A percentile compares a stretch with the other conserved stretches of the same genome.
Evolutionary conservation across 1,139 yeast species (phyloP).

Genomic region (Candida sp.): DNA sequence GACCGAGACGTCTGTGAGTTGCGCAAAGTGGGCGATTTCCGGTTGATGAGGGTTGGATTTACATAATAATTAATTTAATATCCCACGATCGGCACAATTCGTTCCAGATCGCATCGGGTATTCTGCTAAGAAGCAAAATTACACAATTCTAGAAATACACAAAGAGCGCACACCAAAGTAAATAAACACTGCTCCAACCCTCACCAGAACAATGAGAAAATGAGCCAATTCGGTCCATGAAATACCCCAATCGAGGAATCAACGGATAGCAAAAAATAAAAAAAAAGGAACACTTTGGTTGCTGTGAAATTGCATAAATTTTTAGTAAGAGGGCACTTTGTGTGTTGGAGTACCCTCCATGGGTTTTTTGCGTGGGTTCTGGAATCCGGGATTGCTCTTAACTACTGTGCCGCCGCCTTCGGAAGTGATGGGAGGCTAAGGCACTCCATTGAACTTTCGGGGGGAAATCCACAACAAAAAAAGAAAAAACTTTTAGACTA

Average conservation of each 20-base stretch:
- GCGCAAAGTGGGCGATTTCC: neutral
- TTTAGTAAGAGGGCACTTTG: neutral
- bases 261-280: neutral
- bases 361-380: neutral
- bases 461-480: neutral
- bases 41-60: neutral
- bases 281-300: neutral
- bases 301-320: slow-evolving; percentile 1
- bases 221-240: neutral
- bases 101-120: slow-evolving; percentile 1
- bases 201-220: neutral
- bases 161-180: neutral
- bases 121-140: no score
- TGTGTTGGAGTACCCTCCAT: no score
- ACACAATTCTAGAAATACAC: neutral
- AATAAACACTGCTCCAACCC: neutral
- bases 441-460: neutral
- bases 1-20: no score
- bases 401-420: neutral
- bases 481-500: neutral
- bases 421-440: neutral
- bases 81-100: neutral
- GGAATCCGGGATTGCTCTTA: neutral
- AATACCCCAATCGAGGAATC: slow-evolving; percentile 2
- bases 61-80: neutral